Percentiles rank a stretch among this genome's conserved stretches.
Conservation (phyloP, 371 early-diverging fungal species). For the Blakeslea trispora region DNA sequence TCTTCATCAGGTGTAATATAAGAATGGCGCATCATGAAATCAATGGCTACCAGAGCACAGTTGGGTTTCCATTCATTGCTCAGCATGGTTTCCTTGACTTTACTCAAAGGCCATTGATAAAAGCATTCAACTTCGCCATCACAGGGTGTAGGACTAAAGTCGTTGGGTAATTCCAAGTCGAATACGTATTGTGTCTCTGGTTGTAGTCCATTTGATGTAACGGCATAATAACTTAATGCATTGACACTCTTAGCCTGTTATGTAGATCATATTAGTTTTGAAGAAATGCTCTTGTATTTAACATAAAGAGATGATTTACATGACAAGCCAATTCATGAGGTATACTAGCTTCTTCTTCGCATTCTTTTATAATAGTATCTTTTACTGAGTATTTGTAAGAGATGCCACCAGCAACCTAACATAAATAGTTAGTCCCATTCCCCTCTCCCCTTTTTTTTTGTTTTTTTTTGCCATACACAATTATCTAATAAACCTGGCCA, state of each 20-base stretch:
- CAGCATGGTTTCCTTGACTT: constrained; percentile 59
- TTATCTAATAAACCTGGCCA: constrained; percentile 90
- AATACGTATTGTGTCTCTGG: constrained; percentile 81
- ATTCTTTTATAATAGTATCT: constrained; percentile 83
- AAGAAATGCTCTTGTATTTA: too few relatives aligned
- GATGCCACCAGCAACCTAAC: constrained; percentile 83
- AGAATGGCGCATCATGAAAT: constrained; percentile 84
- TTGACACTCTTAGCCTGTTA: constrained; percentile 57
- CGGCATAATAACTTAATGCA: constrained; percentile 69
- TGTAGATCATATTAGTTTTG: background rate
- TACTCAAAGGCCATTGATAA: constrained; percentile 69
- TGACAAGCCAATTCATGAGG: constrained; percentile 54
- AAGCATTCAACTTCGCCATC: constrained; percentile 94
- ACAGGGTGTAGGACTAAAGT: constrained; percentile 68
- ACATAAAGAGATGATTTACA: constrained; percentile 18
- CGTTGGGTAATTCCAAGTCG: constrained; percentile 75
- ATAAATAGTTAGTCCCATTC: too few relatives aligned
- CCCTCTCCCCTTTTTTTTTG: background rate
- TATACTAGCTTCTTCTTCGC: constrained; percentile 88
- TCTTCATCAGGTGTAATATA: constrained; percentile 78
- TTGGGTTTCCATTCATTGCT: constrained; percentile 86
- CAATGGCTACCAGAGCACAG: constrained; percentile 76
- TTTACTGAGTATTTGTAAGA: constrained; percentile 60
- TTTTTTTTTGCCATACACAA: constrained; percentile 45
- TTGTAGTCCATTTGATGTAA: constrained; percentile 57